Evolutionary conservation across 306 rosid genomes (phyloP), one percentile per base, ranked within the genome.

Genomic region (Fragaria nilgerrensis): DNA sequence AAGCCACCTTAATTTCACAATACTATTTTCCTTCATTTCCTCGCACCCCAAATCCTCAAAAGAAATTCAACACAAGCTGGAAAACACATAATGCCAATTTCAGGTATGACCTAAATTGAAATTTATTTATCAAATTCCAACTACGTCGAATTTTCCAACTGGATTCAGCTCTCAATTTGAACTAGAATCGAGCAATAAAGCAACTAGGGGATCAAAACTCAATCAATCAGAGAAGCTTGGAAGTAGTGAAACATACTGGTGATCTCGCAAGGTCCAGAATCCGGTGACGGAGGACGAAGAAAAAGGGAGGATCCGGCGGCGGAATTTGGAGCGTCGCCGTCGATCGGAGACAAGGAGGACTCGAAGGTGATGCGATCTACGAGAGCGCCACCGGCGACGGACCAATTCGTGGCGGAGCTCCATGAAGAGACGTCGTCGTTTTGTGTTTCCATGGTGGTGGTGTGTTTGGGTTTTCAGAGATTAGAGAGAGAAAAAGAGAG

Each of bases 261-360:
- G 88, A 95, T 89, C 85, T 95, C 86, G 85, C 97, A 92, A 7
- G 98, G 96, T 69, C 74, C 64, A 5, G 93, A 90, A 83, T 95
- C 91, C 1, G 84, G 55, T 15, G 90, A 77, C 27, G 88, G 79
- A 1, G 92, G 78, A 65, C 61, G 82, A 23, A 95, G 90, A 75
- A 88, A n/a, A 27, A 92, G 91, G 70, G 92, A 85, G 39, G 86
- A 27, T 34, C 82, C 56, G 72, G 85, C 7, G 27, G 77, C 3
- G 49, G 82, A 71, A 74, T 74, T 67, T 25, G 17, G 79, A 27
- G 66, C 23, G 77, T 11, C 87, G 49, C n/a, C 81, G 72, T 75
- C 75, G 72, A 75, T 17, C 63, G 78, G 75, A 68, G 86, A 84
- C 29, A 74, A 69, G 25, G 90, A 89, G 56, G 95, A 88, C 50